These are phyloP conservation scores for Lentinula aciculospora DNA, from an alignment of 768 basidiomycete genomes.

Conservation along the genomic window DNA sequence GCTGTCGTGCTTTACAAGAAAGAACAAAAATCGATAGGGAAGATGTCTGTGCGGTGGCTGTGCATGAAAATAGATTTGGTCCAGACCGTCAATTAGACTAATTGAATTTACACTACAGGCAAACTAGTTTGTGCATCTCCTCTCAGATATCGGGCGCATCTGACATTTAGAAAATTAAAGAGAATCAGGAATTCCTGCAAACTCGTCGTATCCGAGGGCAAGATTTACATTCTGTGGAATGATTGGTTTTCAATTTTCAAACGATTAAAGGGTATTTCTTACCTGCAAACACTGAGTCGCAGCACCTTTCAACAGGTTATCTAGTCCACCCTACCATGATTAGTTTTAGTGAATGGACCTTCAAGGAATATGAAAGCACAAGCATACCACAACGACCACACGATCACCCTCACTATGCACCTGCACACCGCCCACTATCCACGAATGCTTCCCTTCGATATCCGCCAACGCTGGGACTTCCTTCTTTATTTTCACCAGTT, in stretches of 20 bases:
- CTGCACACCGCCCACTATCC: slow-evolving; percentile 90
- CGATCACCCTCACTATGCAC: slow-evolving; percentile 85
- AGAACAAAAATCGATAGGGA: background rate
- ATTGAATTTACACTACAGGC: background rate
- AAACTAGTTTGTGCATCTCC: background rate
- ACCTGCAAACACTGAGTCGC: slow-evolving; percentile 99
- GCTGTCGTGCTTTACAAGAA: background rate
- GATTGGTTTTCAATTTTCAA: background rate
- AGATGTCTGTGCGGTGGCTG: background rate
- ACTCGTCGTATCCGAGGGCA: slow-evolving; percentile 74
- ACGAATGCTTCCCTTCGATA: slow-evolving; percentile 80
- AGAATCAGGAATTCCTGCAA: slow-evolving; percentile 47
- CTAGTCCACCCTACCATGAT: slow-evolving; percentile 73
- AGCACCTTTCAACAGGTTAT: slow-evolving; percentile 96
- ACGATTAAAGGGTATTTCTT: slow-evolving; percentile 17
- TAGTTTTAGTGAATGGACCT: background rate
- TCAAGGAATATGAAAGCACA: background rate
- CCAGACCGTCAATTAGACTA: background rate
- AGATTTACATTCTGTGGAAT: slow-evolving; percentile 68
- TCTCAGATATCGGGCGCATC: background rate
- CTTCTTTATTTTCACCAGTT: slow-evolving; percentile 60
- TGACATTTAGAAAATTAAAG: background rate
- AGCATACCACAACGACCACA: slow-evolving; percentile 86
- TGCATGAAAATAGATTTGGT: background rate
- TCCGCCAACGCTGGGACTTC: slow-evolving; percentile 72